These are phyloP conservation scores for Phytophthora colocasiae DNA, from an alignment of 352 stramenopile species.

Conservation along the genomic window DNA sequence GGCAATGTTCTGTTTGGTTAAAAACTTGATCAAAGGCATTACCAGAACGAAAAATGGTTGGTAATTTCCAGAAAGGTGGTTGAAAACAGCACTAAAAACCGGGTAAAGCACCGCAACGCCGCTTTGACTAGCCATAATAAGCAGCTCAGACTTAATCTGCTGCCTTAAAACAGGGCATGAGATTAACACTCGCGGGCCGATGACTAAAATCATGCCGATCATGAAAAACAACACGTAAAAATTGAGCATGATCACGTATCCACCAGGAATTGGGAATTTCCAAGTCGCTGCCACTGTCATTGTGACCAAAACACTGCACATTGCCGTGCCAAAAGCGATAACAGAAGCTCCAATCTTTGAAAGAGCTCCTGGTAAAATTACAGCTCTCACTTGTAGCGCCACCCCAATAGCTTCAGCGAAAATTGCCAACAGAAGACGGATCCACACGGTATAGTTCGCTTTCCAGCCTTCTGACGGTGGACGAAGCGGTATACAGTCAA, in stretches of 20 bases:
- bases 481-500: constrained; percentile 5
- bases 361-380: constrained; percentile 9
- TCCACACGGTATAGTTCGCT: background rate
- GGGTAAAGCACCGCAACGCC: constrained; percentile 15
- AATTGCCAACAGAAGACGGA: constrained; percentile 9
- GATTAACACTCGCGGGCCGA: background rate
- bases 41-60: too few species aligned
- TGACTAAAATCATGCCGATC: background rate
- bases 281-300: constrained; percentile 7
- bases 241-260: constrained; percentile 3
- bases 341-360: background rate
- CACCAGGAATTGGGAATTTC: constrained; percentile 30
- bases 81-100: constrained; percentile 19
- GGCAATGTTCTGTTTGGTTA: too few species aligned
- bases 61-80: too few species aligned
- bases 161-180: background rate
- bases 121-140: constrained; percentile 17
- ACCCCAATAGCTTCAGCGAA: constrained; percentile 3
- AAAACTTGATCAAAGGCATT: too few species aligned
- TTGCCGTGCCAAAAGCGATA: constrained; percentile 4
- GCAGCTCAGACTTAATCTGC: constrained; percentile 9
- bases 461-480: constrained; percentile 5
- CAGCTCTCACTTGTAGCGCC: constrained; percentile 5
- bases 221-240: constrained; percentile 6
- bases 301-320: constrained; percentile 1